Conservation (phyloP, 805 yeast genomes). For the Kuraishia molischiana region DNA sequence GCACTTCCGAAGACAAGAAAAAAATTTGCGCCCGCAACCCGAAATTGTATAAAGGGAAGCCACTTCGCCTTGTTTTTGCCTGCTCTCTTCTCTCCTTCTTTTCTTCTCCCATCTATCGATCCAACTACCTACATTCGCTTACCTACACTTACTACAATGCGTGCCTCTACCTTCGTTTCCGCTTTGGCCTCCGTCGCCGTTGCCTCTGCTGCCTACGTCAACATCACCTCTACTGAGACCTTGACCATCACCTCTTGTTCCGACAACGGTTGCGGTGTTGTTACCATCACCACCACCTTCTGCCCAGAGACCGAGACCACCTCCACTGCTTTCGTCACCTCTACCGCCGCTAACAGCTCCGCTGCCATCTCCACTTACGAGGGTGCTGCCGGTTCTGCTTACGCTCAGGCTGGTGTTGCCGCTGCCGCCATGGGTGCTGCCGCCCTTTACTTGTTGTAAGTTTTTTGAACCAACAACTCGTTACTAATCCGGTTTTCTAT, state of each 20-base stretch:
- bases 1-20: too few relatives aligned
- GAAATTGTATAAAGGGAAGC: too few relatives aligned
- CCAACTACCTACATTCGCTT: conserved; percentile 1
- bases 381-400: conserved; percentile 2
- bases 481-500: too few relatives aligned
- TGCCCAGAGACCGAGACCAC: conserved; percentile 10
- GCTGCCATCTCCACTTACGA: conserved; percentile 1
- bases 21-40: too few relatives aligned
- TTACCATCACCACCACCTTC: conserved; percentile 13
- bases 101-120: background rate
- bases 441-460: conserved; percentile 1
- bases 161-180: conserved; percentile 1
- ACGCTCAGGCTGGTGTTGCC: conserved; percentile 4
- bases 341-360: conserved; percentile 5
- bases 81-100: background rate
- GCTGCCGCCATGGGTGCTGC: conserved; percentile 3
- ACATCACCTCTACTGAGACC: conserved; percentile 4
- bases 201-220: conserved; percentile 3
- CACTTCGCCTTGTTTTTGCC: too few relatives aligned
- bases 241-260: conserved; percentile 24
- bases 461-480: too few relatives aligned
- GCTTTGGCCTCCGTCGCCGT: conserved; percentile 1
- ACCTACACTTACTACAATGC: conserved; percentile 1
- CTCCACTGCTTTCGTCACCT: conserved; percentile 1
- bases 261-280: conserved; percentile 20